phyloP scores from a whole-genome alignment of 306 rosid genomes.

The Prunus salicina region DNA sequence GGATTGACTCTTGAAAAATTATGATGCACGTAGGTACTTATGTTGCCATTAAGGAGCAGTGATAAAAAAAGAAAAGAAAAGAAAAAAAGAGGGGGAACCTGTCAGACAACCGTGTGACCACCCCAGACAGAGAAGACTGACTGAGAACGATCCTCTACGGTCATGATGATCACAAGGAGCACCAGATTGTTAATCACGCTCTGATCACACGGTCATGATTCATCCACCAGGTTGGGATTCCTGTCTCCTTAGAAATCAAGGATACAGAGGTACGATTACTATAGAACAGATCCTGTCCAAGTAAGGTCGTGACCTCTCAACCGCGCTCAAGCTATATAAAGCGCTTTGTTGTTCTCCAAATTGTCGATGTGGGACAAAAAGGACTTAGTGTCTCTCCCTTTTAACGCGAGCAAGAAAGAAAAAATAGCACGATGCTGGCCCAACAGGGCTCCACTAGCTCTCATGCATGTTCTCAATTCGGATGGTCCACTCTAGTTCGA shows the following conservation, averaged over 20 bases:
- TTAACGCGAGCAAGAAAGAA: too few relatives aligned
- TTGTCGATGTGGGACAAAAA: background rate
- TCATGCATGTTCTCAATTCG: too few relatives aligned
- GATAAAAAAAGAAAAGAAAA: background rate
- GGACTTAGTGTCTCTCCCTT: too few relatives aligned
- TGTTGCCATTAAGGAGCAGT: constrained; percentile 65
- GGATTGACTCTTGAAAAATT: constrained; percentile 90
- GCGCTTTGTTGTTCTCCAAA: background rate
- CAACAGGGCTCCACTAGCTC: too few relatives aligned
- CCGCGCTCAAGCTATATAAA: background rate
- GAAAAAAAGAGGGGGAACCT: background rate
- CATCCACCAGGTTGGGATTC: constrained; percentile 22
- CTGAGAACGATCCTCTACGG: constrained; percentile 18
- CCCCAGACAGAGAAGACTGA: background rate
- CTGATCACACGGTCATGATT: constrained; percentile 5
- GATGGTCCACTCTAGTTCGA: too few relatives aligned
- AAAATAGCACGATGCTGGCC: background rate
- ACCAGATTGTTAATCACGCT: constrained; percentile 11
- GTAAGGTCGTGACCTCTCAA: background rate
- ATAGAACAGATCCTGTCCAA: constrained; percentile 31
- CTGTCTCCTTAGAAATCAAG: constrained; percentile 24
- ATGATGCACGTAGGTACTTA: constrained; percentile 84
- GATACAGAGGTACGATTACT: constrained; percentile 20
- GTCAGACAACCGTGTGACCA: constrained; percentile 16
- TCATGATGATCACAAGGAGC: background rate